phyloP scores from a whole-genome alignment of 2,329 filamentous ascomycete genomes.

The Clarireedia monteithiana region DNA sequence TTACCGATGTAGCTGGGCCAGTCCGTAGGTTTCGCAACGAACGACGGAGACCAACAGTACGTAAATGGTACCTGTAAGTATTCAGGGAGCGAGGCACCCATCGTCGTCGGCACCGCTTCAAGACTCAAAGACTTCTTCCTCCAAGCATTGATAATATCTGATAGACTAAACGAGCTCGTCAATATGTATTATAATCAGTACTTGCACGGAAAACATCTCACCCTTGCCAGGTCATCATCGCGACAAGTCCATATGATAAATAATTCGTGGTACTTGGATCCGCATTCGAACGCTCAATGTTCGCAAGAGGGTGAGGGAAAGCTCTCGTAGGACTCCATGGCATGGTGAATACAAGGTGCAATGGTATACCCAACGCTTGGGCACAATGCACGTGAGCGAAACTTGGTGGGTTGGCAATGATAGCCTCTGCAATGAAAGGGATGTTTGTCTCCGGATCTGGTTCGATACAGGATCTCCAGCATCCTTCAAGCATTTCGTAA shows the following conservation, averaged over 20 bases:
- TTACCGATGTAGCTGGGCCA: conserved; percentile 40
- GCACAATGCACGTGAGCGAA: conserved; percentile 48
- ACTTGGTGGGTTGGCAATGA: conserved; percentile 73
- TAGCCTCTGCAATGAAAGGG: conserved; percentile 58
- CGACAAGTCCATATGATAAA: conserved; percentile 68
- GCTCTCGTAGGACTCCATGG: conserved; percentile 66
- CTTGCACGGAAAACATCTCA: neutral
- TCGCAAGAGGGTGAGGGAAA: conserved; percentile 70
- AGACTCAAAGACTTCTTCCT: conserved; percentile 58
- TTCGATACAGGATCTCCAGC: conserved; percentile 75
- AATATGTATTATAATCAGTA: neutral
- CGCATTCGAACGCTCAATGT: conserved; percentile 56
- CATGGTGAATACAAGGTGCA: conserved; percentile 33
- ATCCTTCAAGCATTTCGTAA: conserved; percentile 66
- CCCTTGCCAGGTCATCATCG: conserved; percentile 81
- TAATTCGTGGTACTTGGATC: conserved; percentile 68
- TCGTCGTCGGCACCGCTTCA: conserved; percentile 66
- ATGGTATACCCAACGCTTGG: neutral
- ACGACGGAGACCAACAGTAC: conserved; percentile 55
- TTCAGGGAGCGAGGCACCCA: conserved; percentile 66
- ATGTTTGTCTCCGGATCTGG: conserved; percentile 26
- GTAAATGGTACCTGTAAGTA: conserved; percentile 67
- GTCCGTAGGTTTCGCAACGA: neutral
- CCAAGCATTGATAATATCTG: conserved; percentile 69
- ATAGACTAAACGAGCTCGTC: conserved; percentile 35